phyloP scores from a whole-genome alignment of 2,329 filamentous ascomycete species.

The Trichophyton mentagrophytes region DNA sequence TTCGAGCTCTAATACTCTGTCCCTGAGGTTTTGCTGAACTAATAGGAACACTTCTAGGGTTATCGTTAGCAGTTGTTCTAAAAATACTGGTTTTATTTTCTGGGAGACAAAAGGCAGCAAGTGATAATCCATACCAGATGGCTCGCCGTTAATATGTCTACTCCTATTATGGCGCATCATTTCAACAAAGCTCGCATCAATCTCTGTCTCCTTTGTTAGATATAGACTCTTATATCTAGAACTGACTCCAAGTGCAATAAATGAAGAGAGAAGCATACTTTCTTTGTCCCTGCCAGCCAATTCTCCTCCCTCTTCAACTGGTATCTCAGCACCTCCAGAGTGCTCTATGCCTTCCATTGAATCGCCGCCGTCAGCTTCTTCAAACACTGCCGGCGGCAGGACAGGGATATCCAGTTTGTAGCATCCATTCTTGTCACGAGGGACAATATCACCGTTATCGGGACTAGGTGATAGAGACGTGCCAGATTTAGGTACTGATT shows the following conservation, averaged over 20 bases:
- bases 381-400: slow-evolving; percentile 25
- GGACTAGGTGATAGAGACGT: slow-evolving; percentile 6
- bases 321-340: slow-evolving; percentile 43
- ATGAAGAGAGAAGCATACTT: slow-evolving; percentile 20
- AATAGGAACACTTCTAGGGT: slow-evolving; percentile 54
- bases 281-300: slow-evolving; percentile 27
- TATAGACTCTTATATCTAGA: background rate
- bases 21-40: slow-evolving; percentile 55
- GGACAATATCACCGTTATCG: slow-evolving; percentile 37
- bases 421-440: slow-evolving; percentile 36
- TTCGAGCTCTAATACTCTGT: slow-evolving; percentile 59
- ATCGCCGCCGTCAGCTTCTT: slow-evolving; percentile 26
- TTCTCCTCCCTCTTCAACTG: slow-evolving; percentile 14
- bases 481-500: background rate
- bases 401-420: slow-evolving; percentile 37
- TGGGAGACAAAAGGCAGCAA: background rate
- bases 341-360: slow-evolving; percentile 35
- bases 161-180: slow-evolving; percentile 24
- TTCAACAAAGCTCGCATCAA: slow-evolving; percentile 35
- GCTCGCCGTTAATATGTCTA: slow-evolving; percentile 46
- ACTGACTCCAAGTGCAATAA: background rate
- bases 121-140: slow-evolving; percentile 43
- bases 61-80: slow-evolving; percentile 12
- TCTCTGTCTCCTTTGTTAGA: slow-evolving; percentile 21
- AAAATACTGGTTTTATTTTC: background rate